phyloP scores from a whole-genome alignment of 768 basidiomycete species.

The Clathrus columnatus region DNA sequence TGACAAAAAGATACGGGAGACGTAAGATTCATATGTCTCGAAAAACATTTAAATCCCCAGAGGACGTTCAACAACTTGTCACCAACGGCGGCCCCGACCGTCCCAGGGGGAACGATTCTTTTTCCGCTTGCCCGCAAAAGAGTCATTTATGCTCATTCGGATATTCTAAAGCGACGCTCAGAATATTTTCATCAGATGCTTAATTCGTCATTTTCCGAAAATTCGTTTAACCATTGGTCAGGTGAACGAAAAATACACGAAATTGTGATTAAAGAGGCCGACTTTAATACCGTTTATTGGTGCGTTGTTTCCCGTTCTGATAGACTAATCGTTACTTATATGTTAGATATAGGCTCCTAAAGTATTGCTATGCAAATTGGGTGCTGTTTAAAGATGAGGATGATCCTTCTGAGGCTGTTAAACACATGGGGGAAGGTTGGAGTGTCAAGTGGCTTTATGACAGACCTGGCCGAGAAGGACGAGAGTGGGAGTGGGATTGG shows the following conservation, averaged over 20 bases:
- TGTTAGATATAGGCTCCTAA: constrained; percentile 55
- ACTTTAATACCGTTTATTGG: constrained; percentile 51
- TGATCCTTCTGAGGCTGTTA: constrained; percentile 58
- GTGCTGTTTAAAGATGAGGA: constrained; percentile 60
- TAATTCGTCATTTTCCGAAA: constrained; percentile 62
- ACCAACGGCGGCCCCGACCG: constrained; percentile 24
- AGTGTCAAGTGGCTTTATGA: constrained; percentile 47
- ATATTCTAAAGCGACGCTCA: constrained; percentile 63
- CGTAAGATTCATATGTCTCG: constrained; percentile 66
- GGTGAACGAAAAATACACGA: constrained; percentile 53
- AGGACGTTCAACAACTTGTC: constrained; percentile 22
- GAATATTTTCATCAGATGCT: constrained; percentile 77
- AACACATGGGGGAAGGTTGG: constrained; percentile 60
- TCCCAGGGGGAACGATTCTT: no score
- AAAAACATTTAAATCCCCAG: constrained; percentile 31
- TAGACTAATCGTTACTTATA: background rate
- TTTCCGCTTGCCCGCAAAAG: constrained; percentile 62
- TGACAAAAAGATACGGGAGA: constrained; percentile 50
- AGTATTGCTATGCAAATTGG: constrained; percentile 72
- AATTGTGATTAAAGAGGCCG: constrained; percentile 68
- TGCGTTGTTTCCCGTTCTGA: background rate
- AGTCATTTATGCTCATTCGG: constrained; percentile 69
- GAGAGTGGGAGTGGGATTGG: no score
- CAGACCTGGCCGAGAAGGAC: constrained; percentile 34
- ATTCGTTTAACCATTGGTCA: constrained; percentile 20